Conservation (phyloP, 805 yeast genomes). For the Starmerella apis region DNA sequence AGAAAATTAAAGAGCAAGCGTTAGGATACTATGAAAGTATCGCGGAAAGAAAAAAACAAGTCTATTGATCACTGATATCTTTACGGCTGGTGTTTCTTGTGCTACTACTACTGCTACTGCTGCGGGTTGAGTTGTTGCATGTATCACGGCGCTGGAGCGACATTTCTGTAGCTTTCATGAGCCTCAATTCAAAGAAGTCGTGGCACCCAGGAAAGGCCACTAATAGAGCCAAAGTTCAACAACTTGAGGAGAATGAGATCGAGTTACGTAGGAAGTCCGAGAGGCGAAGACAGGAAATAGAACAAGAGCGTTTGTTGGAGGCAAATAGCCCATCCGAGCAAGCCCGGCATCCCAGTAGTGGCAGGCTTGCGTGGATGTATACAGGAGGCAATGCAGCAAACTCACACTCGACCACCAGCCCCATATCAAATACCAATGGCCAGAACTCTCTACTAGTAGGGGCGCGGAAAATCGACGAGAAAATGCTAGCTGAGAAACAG, state of each 20-base stretch:
- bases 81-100: neutral
- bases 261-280: slow-evolving; percentile 57
- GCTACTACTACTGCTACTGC: neutral
- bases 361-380: slow-evolving; percentile 74
- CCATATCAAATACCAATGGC: neutral
- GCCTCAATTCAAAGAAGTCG: slow-evolving; percentile 75
- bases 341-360: slow-evolving; percentile 17
- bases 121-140: neutral
- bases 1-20: too few relatives aligned
- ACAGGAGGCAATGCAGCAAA: slow-evolving; percentile 30
- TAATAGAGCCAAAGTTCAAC: slow-evolving; percentile 79
- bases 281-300: slow-evolving; percentile 53
- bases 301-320: slow-evolving; percentile 48
- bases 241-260: slow-evolving; percentile 63
- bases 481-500: neutral
- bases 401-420: neutral
- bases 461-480: neutral
- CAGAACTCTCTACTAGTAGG: neutral
- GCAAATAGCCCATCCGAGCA: slow-evolving; percentile 40
- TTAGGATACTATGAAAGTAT: too few relatives aligned
- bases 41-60: too few relatives aligned
- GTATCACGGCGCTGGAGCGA: neutral
- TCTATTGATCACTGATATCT: too few relatives aligned
- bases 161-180: slow-evolving; percentile 6
- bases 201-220: slow-evolving; percentile 89